These are phyloP conservation scores for Steccherinum ochraceum DNA, from an alignment of 768 basidiomycete species.

Conservation along the genomic window DNA sequence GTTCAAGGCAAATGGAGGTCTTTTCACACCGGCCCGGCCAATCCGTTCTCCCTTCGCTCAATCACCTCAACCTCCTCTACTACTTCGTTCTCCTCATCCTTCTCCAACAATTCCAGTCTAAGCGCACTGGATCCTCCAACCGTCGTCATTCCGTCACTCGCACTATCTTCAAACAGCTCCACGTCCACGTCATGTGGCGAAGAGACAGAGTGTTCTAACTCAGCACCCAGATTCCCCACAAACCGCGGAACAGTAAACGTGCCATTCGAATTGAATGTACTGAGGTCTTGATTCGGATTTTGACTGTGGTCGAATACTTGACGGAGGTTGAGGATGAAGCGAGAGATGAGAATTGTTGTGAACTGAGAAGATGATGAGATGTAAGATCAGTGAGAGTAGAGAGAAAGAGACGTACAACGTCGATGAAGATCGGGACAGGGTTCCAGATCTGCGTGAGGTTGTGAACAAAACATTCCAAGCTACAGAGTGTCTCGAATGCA, in stretches of 20 bases:
- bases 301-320: background rate
- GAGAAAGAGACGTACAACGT: background rate
- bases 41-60: too few relatives aligned
- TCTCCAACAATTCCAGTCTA: background rate
- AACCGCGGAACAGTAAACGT: background rate
- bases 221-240: background rate
- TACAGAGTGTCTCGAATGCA: background rate
- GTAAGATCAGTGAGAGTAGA: background rate
- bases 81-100: background rate
- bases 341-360: constrained; percentile 9
- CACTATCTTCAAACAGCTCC: background rate
- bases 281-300: too few relatives aligned
- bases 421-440: background rate
- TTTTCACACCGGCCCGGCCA: too few relatives aligned
- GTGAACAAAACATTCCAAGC: background rate
- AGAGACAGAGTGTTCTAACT: background rate
- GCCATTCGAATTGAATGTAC: too few relatives aligned
- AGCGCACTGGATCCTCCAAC: background rate
- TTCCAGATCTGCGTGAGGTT: background rate
- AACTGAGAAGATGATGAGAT: background rate
- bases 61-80: too few relatives aligned
- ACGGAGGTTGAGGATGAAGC: constrained; percentile 13
- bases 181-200: background rate
- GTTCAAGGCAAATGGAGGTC: too few relatives aligned
- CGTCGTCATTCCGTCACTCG: background rate